Conservation (phyloP, 768 basidiomycete species). For the Leccinum rimulosum region DNA sequence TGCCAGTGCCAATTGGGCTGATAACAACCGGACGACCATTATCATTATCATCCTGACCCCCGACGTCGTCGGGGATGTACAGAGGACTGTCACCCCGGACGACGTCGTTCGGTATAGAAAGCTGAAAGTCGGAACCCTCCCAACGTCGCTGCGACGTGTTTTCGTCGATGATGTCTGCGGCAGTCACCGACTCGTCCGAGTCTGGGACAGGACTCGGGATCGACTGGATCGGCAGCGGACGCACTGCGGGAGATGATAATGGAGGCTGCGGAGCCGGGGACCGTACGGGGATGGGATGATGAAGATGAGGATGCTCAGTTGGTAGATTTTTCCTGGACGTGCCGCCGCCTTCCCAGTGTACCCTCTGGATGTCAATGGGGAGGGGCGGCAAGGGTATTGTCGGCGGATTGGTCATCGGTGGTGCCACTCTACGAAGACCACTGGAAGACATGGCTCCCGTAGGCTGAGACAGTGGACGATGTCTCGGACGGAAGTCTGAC, state of each 20-base stretch:
- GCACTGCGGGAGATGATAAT: constrained; percentile 1
- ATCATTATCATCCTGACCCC: too few species aligned
- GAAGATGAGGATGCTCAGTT: not conserved
- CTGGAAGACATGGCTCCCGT: not conserved
- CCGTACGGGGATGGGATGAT: constrained; percentile 6
- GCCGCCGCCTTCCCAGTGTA: not conserved
- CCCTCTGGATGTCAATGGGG: constrained; percentile 9
- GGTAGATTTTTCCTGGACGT: not conserved
- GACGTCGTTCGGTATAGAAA: constrained; percentile 4
- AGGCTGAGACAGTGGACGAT: constrained; percentile 3
- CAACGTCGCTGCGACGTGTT: constrained; percentile 9
- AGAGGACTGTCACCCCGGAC: constrained; percentile 24
- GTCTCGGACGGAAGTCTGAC: constrained; percentile 1
- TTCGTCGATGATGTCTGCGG: not conserved
- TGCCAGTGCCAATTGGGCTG: constrained; percentile 10
- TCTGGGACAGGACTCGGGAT: constrained; percentile 15
- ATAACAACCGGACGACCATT: not conserved
- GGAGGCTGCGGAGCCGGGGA: not conserved
- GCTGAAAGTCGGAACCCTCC: not conserved
- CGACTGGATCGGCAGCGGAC: constrained; percentile 19
- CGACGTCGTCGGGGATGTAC: constrained; percentile 7
- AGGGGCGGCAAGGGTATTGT: constrained; percentile 22
- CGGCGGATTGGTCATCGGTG: constrained; percentile 15
- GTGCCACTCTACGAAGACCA: constrained; percentile 6
- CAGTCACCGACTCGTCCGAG: constrained; percentile 7